phyloP scores from a whole-genome alignment of 2,329 filamentous ascomycete species.

The Calcarisporium arbuscula region DNA sequence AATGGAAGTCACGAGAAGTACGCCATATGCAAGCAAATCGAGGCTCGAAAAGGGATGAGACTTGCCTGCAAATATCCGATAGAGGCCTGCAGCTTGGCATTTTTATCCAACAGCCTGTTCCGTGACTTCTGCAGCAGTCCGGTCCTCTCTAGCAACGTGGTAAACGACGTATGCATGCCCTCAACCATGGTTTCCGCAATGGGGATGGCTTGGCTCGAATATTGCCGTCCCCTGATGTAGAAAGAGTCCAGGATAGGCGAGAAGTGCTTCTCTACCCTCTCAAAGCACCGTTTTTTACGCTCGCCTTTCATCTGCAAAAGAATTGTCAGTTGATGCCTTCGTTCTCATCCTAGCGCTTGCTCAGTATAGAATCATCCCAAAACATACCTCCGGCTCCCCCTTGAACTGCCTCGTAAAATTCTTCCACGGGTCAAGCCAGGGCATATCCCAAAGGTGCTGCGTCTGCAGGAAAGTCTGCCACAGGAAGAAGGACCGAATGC shows the following conservation, averaged over 20 bases:
- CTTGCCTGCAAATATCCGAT: constrained; percentile 1
- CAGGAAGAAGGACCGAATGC: constrained; percentile 10
- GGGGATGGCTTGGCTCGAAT: background rate
- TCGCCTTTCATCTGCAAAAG: background rate
- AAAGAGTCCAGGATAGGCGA: constrained; percentile 6
- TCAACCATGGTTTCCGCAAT: background rate
- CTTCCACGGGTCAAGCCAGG: constrained; percentile 2
- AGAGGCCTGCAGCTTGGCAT: background rate
- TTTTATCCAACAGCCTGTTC: too few species aligned
- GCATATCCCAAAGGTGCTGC: constrained; percentile 7
- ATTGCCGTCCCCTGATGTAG: constrained; percentile 4
- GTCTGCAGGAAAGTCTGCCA: constrained; percentile 14
- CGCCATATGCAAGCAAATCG: too few species aligned
- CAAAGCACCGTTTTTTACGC: too few species aligned
- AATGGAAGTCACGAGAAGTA: too few species aligned
- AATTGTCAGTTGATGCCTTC: background rate
- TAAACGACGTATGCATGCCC: background rate
- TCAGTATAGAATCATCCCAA: background rate
- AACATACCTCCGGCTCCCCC: too few species aligned
- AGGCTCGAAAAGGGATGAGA: too few species aligned
- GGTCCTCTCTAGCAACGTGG: too few species aligned
- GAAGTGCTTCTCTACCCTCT: constrained; percentile 7
- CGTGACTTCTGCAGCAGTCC: too few species aligned
- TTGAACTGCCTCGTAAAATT: background rate
- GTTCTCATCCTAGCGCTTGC: too few species aligned